Evolutionary conservation across 129 eudicot genomes (phyloP).

Genomic region (Flaveria bidentis): DNA sequence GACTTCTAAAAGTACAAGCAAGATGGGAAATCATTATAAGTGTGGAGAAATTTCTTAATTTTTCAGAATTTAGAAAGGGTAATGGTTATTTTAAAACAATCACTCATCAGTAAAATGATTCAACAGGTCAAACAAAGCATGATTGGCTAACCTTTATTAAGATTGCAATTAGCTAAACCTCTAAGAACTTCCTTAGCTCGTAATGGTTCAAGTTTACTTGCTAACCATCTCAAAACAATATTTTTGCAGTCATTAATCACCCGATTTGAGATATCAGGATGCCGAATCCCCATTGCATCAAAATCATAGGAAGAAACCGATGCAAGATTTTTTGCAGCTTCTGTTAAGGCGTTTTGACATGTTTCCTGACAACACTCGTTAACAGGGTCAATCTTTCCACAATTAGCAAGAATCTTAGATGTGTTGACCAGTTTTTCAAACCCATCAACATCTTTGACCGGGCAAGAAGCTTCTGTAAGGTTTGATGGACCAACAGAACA

Average conservation of each 20-base stretch:
- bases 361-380: constrained; percentile 89
- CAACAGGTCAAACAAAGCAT: background rate
- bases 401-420: constrained; percentile 68
- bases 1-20: background rate
- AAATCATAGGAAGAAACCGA: constrained; percentile 57
- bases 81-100: constrained; percentile 1
- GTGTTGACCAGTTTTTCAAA: constrained; percentile 73
- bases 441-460: constrained; percentile 72
- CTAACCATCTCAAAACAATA: constrained; percentile 82
- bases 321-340: constrained; percentile 72
- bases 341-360: constrained; percentile 81
- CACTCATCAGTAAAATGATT: background rate
- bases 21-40: background rate
- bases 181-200: constrained; percentile 79
- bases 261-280: constrained; percentile 51
- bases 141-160: constrained; percentile 71
- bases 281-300: constrained; percentile 45
- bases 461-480: constrained; percentile 90
- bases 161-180: constrained; percentile 92
- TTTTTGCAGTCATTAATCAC: constrained; percentile 70
- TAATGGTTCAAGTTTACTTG: constrained; percentile 78
- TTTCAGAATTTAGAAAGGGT: background rate
- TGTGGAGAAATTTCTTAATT: background rate
- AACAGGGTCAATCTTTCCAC: constrained; percentile 80
- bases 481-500: constrained; percentile 69